Evolutionary conservation across 2,329 filamentous ascomycete species (phyloP), one percentile per base, ranked within the genome.

Genomic region (Fusarium buharicum): DNA sequence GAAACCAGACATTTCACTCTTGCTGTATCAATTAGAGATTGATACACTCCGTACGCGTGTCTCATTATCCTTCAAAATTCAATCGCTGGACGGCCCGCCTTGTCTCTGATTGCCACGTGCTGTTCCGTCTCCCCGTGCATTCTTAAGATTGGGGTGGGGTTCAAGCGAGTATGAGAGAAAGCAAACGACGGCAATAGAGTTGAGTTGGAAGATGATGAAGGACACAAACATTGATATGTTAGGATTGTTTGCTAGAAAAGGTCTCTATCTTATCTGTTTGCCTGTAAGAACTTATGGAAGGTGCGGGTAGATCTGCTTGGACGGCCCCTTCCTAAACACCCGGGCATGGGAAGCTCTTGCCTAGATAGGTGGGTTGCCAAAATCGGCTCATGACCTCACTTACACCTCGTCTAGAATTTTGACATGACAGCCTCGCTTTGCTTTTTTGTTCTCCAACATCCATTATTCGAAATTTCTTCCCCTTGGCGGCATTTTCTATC

Each of bases 41-140:
- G n/a, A 24, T 24, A 24, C 22, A 24, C 46, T 27, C 30, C 20
- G 28, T 34, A 39, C 52, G 14, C 13, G 59, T 52, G 43, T 52
- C 18, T 61, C 46, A 52, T 53, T 34, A 34, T 40, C 11, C n/a
- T 24, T 24, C 22, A 4, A 24, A 24, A 6, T 43, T 57, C 53
- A 30, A 43, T 57, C 37, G 33, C 45, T 43, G 22, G 34, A 36
- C 14, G 56, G 56, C 28, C 56, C 51, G 48, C 39, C 39, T 39
- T 62, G 56, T 64, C 56, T 64, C 50, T 65, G 44, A 59, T 55
- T 55, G 62, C 62, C 62, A 64, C 62, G 62, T 64, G 62, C 57
- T 36, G 50, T 24, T 24, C 22, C 22, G 22, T 24, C 22, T 24
- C 22, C 22, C 22, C 22, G 8, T 24, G 22, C 8, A 5, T 24